Conservation (phyloP, 768 basidiomycete genomes). For the Lactarius indigo region DNA sequence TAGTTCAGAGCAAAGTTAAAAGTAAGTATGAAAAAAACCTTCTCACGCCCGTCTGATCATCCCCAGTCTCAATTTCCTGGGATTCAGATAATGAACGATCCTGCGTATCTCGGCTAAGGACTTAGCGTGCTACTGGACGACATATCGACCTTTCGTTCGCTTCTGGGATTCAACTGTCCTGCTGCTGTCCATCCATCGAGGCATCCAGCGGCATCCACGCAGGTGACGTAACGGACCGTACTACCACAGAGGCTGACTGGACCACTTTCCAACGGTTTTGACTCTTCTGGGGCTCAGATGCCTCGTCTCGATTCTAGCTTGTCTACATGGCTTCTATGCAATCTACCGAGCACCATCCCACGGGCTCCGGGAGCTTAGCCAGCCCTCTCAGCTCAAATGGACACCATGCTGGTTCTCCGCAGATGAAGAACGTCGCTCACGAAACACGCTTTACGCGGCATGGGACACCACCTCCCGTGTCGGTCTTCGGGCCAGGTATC, state of each 20-base stretch:
- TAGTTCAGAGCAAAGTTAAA: not conserved
- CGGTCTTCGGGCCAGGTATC: slow-evolving; percentile 23
- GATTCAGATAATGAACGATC: not conserved
- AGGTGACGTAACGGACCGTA: slow-evolving; percentile 8
- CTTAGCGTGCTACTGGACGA: not conserved
- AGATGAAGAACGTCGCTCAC: not conserved
- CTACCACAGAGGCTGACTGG: slow-evolving; percentile 19
- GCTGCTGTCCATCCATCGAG: not conserved
- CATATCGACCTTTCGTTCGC: not conserved
- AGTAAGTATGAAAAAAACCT: not conserved
- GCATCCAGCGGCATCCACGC: not conserved
- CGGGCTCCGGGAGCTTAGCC: slow-evolving; percentile 5
- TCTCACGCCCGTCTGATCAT: slow-evolving; percentile 13
- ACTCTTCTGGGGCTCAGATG: not conserved
- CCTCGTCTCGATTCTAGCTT: not conserved
- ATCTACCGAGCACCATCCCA: slow-evolving; percentile 10
- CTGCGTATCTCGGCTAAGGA: not conserved
- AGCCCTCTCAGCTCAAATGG: slow-evolving; percentile 25
- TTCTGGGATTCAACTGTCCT: not conserved
- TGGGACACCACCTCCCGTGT: slow-evolving; percentile 2
- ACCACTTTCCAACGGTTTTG: slow-evolving; percentile 7
- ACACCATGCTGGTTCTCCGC: slow-evolving; percentile 13
- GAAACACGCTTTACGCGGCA: not conserved
- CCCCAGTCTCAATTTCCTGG: not conserved
- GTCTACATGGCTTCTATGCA: slow-evolving; percentile 4